A percentile compares a stretch with the other conserved stretches of the same genome.
Evolutionary conservation across 768 basidiomycete species (phyloP).

Genomic region (Leccinum disarticulatum): DNA sequence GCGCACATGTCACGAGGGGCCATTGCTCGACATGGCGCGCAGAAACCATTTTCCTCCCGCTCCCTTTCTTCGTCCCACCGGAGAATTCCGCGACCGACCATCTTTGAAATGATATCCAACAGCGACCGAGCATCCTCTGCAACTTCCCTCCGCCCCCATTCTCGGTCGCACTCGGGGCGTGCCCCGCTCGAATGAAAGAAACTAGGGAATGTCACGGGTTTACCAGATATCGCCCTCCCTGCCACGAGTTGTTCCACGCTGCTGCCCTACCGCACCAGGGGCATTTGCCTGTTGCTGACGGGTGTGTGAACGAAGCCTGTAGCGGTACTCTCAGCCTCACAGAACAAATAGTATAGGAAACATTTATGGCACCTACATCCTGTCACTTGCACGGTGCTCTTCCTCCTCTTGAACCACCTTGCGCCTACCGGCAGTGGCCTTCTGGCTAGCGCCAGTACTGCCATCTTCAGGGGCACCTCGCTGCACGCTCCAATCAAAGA

Average conservation of each 20-base stretch:
- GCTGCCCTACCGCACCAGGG: conserved; percentile 48
- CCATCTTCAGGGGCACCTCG: conserved; percentile 69
- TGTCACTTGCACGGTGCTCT: conserved; percentile 76
- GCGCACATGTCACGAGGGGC: conserved; percentile 6
- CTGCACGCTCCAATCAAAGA: conserved; percentile 98
- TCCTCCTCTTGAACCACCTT: conserved; percentile 87
- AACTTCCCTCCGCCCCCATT: conserved; percentile 38
- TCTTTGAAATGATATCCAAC: conserved; percentile 35
- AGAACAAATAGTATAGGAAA: conserved; percentile 15
- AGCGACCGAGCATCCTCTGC: conserved; percentile 36
- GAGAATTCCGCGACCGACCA: conserved; percentile 33
- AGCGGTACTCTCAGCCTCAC: conserved; percentile 14
- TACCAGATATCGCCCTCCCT: conserved; percentile 52
- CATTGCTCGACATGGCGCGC: conserved; percentile 25
- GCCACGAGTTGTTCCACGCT: conserved; percentile 40
- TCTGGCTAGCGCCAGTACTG: conserved; percentile 58
- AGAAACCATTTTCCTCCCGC: conserved; percentile 22
- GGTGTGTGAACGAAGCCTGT: conserved; percentile 83
- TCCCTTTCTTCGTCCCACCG: conserved; percentile 16
- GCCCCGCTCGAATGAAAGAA: conserved; percentile 36
- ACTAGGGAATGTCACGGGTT: conserved; percentile 25
- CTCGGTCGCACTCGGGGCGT: conserved; percentile 47
- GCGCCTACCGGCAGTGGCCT: conserved; percentile 60
- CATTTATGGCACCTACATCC: conserved; percentile 64
- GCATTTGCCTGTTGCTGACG: conserved; percentile 70